Percentiles rank a stretch among this genome's conserved stretches.
These are phyloP conservation scores for Saccharomyces hybrid DNA, from an alignment of 1,139 yeast genomes.

Conservation along the genomic window DNA sequence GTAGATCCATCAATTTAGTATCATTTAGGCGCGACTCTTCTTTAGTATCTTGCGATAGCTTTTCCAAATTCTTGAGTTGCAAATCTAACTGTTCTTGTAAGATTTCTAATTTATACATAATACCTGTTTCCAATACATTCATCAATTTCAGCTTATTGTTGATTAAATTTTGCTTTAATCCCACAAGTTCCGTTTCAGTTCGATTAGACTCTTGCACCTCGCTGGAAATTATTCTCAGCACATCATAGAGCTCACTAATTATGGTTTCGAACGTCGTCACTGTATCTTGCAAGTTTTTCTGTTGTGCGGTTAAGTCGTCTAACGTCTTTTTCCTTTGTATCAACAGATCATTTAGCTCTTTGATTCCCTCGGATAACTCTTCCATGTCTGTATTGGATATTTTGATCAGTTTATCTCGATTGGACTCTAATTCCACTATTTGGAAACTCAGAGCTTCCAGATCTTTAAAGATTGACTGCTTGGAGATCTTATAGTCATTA, in stretches of 20 bases:
- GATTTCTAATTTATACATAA: conserved; percentile 20
- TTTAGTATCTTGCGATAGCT: conserved; percentile 8
- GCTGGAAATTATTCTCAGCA: conserved; percentile 25
- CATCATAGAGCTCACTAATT: conserved; percentile 27
- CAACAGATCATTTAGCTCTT: conserved; percentile 48
- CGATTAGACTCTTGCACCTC: conserved; percentile 28
- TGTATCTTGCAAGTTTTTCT: conserved; percentile 47
- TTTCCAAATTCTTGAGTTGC: conserved; percentile 14
- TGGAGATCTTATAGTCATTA: conserved; percentile 56
- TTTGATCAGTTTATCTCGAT: conserved; percentile 51
- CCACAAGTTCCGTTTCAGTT: conserved; percentile 20
- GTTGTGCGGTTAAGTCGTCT: conserved; percentile 40
- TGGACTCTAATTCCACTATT: conserved; percentile 49
- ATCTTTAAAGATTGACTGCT: conserved; percentile 48
- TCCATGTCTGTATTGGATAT: conserved; percentile 60
- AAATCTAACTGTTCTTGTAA: conserved; percentile 24
- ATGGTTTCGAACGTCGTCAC: conserved; percentile 46
- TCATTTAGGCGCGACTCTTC: conserved; percentile 11
- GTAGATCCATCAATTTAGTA: conserved; percentile 18
- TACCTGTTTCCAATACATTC: conserved; percentile 17
- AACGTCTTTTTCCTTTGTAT: conserved; percentile 38
- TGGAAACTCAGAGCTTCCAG: conserved; percentile 32
- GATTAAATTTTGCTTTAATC: conserved; percentile 21
- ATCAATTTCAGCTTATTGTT: conserved; percentile 20
- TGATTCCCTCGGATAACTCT: conserved; percentile 46